These are phyloP conservation scores for Yamadazyma philogaea DNA, from an alignment of 805 yeast species.

Conservation along the genomic window DNA sequence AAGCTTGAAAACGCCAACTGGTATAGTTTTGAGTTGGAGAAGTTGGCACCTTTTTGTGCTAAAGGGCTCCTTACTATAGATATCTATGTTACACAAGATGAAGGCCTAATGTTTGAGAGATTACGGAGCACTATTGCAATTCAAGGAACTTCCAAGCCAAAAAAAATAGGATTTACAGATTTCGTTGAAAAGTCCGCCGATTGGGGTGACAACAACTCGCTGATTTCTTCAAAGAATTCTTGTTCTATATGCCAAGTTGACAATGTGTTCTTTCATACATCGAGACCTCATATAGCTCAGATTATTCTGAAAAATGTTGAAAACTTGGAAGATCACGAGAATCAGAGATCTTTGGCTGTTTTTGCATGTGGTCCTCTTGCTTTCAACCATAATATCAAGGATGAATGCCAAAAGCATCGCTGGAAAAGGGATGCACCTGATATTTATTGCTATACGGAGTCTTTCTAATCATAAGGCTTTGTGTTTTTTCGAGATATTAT, in stretches of 20 bases:
- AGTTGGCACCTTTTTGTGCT: conserved; percentile 23
- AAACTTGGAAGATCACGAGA: conserved; percentile 11
- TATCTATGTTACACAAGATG: conserved; percentile 28
- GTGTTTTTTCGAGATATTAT: background rate
- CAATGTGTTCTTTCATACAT: conserved; percentile 5
- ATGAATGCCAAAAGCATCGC: conserved; percentile 27
- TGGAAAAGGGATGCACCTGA: conserved; percentile 32
- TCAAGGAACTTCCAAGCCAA: background rate
- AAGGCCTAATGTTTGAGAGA: background rate
- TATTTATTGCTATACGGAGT: conserved; percentile 41
- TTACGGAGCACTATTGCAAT: background rate
- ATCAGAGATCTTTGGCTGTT: conserved; percentile 34
- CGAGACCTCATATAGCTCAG: conserved; percentile 20
- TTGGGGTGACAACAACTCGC: background rate
- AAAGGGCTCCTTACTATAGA: conserved; percentile 23
- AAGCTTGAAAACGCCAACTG: conserved; percentile 26
- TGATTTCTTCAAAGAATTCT: background rate
- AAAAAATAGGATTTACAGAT: background rate
- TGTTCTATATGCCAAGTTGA: background rate
- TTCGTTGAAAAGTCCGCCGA: conserved; percentile 1
- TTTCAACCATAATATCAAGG: conserved; percentile 28
- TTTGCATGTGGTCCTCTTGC: conserved; percentile 39
- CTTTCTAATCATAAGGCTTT: conserved; percentile 14
- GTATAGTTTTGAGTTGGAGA: conserved; percentile 34
- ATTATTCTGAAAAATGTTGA: conserved; percentile 17